phyloP scores from a whole-genome alignment of 805 yeast species.

The Candida piceae region DNA sequence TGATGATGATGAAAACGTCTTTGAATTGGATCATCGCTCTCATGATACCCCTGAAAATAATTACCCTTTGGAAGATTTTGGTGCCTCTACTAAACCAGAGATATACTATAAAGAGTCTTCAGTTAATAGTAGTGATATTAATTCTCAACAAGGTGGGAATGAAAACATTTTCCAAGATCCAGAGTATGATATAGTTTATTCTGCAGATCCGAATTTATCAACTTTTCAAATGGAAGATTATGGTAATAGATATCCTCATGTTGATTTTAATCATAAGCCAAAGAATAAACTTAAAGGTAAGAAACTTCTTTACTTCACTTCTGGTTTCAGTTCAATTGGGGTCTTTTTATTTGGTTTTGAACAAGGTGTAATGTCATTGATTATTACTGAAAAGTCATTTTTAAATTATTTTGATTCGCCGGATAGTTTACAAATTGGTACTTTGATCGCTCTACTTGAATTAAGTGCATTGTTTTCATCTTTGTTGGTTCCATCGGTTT shows the following conservation, averaged over 20 bases:
- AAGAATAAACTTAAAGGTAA: slow-evolving; percentile 19
- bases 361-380: slow-evolving; percentile 76
- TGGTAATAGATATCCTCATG: slow-evolving; percentile 11
- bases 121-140: background rate
- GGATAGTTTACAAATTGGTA: slow-evolving; percentile 63
- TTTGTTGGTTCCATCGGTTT: slow-evolving; percentile 64
- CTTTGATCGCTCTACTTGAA: slow-evolving; percentile 81
- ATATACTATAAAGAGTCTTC: slow-evolving; percentile 8
- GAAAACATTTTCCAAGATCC: slow-evolving; percentile 4
- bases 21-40: slow-evolving; percentile 5
- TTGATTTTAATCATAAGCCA: slow-evolving; percentile 17
- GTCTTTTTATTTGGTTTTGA: slow-evolving; percentile 65
- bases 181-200: slow-evolving; percentile 1
- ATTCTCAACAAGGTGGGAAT: slow-evolving; percentile 1
- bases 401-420: slow-evolving; percentile 65
- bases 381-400: slow-evolving; percentile 68
- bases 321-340: slow-evolving; percentile 23
- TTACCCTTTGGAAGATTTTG: slow-evolving; percentile 1
- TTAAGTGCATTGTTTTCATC: slow-evolving; percentile 78
- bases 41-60: slow-evolving; percentile 3
- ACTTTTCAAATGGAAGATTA: background rate
- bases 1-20: slow-evolving; percentile 10
- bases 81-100: slow-evolving; percentile 6
- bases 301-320: slow-evolving; percentile 22
- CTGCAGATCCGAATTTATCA: background rate